Evolutionary conservation across 352 stramenopile genomes (phyloP).

Genomic region (Phytophthora megakarya): DNA sequence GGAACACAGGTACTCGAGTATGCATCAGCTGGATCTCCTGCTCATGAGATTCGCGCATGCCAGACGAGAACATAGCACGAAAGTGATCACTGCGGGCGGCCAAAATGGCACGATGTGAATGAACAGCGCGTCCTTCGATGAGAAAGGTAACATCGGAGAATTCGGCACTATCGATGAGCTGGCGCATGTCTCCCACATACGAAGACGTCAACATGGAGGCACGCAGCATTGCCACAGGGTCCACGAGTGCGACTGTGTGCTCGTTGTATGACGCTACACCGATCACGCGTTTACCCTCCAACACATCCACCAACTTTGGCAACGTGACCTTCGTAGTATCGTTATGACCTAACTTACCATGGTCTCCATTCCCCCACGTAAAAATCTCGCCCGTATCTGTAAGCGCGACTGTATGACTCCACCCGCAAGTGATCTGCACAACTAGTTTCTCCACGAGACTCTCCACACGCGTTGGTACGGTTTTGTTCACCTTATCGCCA

Average conservation of each 20-base stretch:
- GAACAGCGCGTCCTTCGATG: slow-evolving; percentile 81
- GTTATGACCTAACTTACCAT: slow-evolving; percentile 95
- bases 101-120: slow-evolving; percentile 92
- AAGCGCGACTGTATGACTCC: slow-evolving; percentile 95
- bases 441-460: slow-evolving; percentile 89
- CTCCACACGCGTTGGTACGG: slow-evolving; percentile 91
- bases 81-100: slow-evolving; percentile 95
- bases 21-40: slow-evolving; percentile 89
- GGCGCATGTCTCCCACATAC: slow-evolving; percentile 90
- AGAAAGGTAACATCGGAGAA: slow-evolving; percentile 91
- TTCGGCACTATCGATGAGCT: slow-evolving; percentile 92
- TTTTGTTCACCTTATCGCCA: slow-evolving; percentile 96
- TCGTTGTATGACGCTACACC: slow-evolving; percentile 98
- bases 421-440: slow-evolving; percentile 95
- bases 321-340: slow-evolving; percentile 94
- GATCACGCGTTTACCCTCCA: slow-evolving; percentile 94
- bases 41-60: slow-evolving; percentile 92
- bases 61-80: slow-evolving; percentile 93
- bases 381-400: slow-evolving; percentile 93
- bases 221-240: slow-evolving; percentile 77
- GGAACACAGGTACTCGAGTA: slow-evolving; percentile 92
- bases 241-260: slow-evolving; percentile 94
- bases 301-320: slow-evolving; percentile 92
- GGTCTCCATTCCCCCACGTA: slow-evolving; percentile 94
- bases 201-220: slow-evolving; percentile 84